A percentile compares a stretch with the other conserved stretches of the same genome.
These are phyloP conservation scores for Filosporella fistucella DNA, from an alignment of 495 filamentous ascomycete genomes.

Conservation along the genomic window DNA sequence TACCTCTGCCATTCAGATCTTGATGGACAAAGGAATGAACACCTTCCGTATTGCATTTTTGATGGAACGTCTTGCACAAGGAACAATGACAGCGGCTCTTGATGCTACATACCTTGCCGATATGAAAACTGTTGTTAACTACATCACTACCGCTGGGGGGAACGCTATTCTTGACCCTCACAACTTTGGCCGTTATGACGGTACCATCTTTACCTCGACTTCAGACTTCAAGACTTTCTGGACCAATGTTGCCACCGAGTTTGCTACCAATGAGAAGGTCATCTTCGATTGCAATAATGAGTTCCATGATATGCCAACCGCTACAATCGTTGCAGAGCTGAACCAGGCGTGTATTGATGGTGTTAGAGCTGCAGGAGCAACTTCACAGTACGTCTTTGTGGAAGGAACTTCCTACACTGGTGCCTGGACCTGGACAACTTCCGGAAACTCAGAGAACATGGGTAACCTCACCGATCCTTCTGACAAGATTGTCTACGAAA, in stretches of 20 bases:
- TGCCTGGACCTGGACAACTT: slow-evolving; percentile 25
- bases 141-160: slow-evolving; percentile 51
- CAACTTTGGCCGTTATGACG: slow-evolving; percentile 55
- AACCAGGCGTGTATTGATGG: slow-evolving; percentile 59
- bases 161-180: slow-evolving; percentile 61
- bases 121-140: slow-evolving; percentile 44
- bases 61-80: slow-evolving; percentile 61
- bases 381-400: slow-evolving; percentile 58
- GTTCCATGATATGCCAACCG: slow-evolving; percentile 49
- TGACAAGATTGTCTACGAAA: slow-evolving; percentile 38
- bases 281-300: slow-evolving; percentile 64
- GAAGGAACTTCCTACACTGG: slow-evolving; percentile 47
- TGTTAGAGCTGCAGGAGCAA: slow-evolving; percentile 57
- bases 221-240: slow-evolving; percentile 52
- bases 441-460: slow-evolving; percentile 36
- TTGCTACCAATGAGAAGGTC: slow-evolving; percentile 48
- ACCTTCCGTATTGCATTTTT: slow-evolving; percentile 46
- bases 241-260: slow-evolving; percentile 50
- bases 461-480: slow-evolving; percentile 46
- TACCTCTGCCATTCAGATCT: slow-evolving; percentile 28
- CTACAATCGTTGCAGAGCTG: slow-evolving; percentile 55
- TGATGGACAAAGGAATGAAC: slow-evolving; percentile 50
- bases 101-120: slow-evolving; percentile 45
- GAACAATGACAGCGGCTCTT: slow-evolving; percentile 37
- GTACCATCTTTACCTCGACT: slow-evolving; percentile 49